Conservation (phyloP, 2,329 filamentous ascomycete species). For the Albifimbria verrucaria region DNA sequence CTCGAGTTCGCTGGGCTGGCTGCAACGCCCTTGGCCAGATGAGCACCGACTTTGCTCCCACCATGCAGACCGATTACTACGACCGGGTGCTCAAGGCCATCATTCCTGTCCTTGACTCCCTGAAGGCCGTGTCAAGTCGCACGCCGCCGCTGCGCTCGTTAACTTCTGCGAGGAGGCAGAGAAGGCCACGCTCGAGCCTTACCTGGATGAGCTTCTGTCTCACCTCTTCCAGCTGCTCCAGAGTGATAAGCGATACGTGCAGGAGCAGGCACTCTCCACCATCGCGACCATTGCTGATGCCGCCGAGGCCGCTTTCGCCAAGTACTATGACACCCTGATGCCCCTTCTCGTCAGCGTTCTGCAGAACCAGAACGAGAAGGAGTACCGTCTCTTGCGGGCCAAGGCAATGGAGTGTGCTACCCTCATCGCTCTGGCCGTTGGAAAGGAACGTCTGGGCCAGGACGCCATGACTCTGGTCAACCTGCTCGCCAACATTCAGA, state of each 20-base stretch:
- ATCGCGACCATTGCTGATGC: slow-evolving; percentile 99
- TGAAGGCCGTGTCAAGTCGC: slow-evolving; percentile 92
- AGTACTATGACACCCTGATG: slow-evolving; percentile 96
- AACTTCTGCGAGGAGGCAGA: slow-evolving; percentile 99
- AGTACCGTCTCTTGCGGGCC: slow-evolving; percentile 83
- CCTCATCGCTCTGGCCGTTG: slow-evolving; percentile 90
- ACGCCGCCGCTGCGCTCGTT: slow-evolving; percentile 94
- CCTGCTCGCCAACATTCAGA: slow-evolving; percentile 81
- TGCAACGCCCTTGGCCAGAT: slow-evolving; percentile 99
- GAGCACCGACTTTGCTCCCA: slow-evolving; percentile 98
- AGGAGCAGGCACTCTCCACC: slow-evolving; percentile 95
- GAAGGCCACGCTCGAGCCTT: slow-evolving; percentile 85
- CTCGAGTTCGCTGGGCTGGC: slow-evolving; percentile 92
- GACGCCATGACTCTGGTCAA: slow-evolving; percentile 88
- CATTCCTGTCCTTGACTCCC: slow-evolving; percentile 88
- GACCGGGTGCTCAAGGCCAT: slow-evolving; percentile 83
- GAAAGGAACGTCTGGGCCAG: slow-evolving; percentile 83
- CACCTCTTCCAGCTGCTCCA: slow-evolving; percentile 85
- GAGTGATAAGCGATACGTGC: slow-evolving; percentile 91
- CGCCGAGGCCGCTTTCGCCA: slow-evolving; percentile 88
- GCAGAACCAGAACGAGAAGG: slow-evolving; percentile 86
- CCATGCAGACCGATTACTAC: slow-evolving; percentile 96
- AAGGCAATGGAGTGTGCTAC: slow-evolving; percentile 99
- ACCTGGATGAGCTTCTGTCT: slow-evolving; percentile 81
- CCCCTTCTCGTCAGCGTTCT: slow-evolving; percentile 88